phyloP scores from a whole-genome alignment of 192 early-diverging fungal species.

The Gryganskiella cystojenkinii region DNA sequence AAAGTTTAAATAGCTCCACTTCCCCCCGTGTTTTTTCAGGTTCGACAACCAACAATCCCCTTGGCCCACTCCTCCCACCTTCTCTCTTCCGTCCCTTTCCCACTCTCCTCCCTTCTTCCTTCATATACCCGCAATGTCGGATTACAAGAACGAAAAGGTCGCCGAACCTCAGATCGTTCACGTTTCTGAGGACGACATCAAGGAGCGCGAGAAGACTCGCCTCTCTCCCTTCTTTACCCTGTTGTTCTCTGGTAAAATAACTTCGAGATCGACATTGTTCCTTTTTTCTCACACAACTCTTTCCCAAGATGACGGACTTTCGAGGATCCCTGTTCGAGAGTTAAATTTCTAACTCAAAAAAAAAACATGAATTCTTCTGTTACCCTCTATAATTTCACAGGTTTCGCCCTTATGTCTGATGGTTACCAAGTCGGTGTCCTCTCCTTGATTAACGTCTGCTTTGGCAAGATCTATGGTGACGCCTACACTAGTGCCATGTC shows the following conservation, averaged over 20 bases:
- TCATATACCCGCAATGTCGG: not conserved
- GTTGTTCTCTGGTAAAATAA: conserved; percentile 9
- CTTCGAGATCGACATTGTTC: not conserved
- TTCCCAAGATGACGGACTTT: not conserved
- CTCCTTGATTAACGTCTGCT: conserved; percentile 52
- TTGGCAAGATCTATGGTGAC: conserved; percentile 50
- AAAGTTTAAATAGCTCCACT: too few species aligned
- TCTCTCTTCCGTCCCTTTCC: not conserved
- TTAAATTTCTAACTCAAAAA: not conserved
- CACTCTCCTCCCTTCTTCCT: not conserved
- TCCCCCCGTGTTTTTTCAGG: too few species aligned
- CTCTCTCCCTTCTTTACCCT: conserved; percentile 7
- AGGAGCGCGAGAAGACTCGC: conserved; percentile 4
- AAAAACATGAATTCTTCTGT: too few species aligned
- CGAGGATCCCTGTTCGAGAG: not conserved
- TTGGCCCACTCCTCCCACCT: too few species aligned
- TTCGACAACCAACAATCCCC: too few species aligned
- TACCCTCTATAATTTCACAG: too few species aligned
- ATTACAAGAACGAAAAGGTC: not conserved
- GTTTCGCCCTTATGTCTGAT: conserved; percentile 58
- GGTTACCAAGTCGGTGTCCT: conserved; percentile 63
- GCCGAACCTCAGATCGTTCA: not conserved
- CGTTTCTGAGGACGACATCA: conserved; percentile 2
- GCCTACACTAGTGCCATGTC: conserved; percentile 33
- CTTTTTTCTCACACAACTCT: not conserved